A percentile compares a stretch with the other conserved stretches of the same genome.
Evolutionary conservation across 2,329 filamentous ascomycete species (phyloP).

Genomic region (Epichloe coenophiala): DNA sequence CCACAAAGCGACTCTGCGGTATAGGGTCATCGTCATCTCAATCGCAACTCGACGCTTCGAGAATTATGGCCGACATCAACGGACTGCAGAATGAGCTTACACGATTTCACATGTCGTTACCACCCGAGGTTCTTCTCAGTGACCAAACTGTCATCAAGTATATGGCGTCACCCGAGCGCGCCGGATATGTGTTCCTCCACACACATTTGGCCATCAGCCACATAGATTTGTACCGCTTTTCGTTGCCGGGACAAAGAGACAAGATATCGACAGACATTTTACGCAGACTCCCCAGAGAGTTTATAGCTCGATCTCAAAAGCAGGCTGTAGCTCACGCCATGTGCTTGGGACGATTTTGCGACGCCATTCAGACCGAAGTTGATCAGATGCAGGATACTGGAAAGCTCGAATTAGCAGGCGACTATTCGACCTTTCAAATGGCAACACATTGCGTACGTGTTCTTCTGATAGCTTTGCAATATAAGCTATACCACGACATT

Average conservation of each 20-base stretch:
- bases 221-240: conserved; percentile 26
- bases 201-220: conserved; percentile 22
- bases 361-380: conserved; percentile 18
- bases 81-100: conserved; percentile 24
- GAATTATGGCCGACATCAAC: conserved; percentile 24
- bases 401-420: conserved; percentile 16
- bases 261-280: conserved; percentile 19
- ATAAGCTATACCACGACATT: conserved; percentile 22
- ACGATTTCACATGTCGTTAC: conserved; percentile 22
- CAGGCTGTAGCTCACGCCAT: conserved; percentile 26
- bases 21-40: conserved; percentile 8
- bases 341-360: conserved; percentile 22
- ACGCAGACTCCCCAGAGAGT: conserved; percentile 21
- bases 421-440: conserved; percentile 19
- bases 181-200: conserved; percentile 25
- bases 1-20: conserved; percentile 14
- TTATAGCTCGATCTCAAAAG: conserved; percentile 22
- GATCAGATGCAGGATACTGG: conserved; percentile 13
- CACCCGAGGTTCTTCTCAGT: conserved; percentile 19
- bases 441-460: conserved; percentile 18
- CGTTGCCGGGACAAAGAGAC: conserved; percentile 22
- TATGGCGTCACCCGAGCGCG: conserved; percentile 17
- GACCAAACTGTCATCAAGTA: conserved; percentile 21
- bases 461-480: conserved; percentile 22
- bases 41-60: conserved; percentile 20